These are phyloP conservation scores for Pyrenula massariospora DNA, from an alignment of 495 filamentous ascomycete species.

Conservation along the genomic window DNA sequence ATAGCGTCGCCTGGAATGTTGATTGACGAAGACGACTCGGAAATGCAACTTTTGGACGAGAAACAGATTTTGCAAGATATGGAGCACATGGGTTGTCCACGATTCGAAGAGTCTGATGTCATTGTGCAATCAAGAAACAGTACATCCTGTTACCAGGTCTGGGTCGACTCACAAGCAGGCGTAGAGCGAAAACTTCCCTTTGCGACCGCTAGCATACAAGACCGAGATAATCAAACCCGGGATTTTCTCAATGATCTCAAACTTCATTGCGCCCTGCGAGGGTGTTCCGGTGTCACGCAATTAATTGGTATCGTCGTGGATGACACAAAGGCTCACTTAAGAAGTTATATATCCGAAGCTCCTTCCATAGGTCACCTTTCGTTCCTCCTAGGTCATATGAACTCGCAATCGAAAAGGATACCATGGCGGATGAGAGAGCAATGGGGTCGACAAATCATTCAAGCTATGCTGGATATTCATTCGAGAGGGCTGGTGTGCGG, in stretches of 20 bases:
- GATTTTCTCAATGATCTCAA: not conserved
- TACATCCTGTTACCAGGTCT: not conserved
- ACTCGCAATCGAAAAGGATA: not conserved
- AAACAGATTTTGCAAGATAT: slow-evolving; percentile 1
- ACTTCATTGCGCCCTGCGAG: not conserved
- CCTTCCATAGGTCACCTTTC: not conserved
- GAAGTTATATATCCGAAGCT: not conserved
- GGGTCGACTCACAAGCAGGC: not conserved
- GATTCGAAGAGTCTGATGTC: not conserved
- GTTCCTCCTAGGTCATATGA: not conserved
- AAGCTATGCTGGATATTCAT: not conserved
- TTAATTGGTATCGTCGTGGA: not conserved
- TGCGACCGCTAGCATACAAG: not conserved
- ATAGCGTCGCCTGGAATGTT: not conserved
- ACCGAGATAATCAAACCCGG: not conserved
- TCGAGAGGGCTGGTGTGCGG: not conserved
- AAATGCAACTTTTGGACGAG: not conserved
- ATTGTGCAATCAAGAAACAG: not conserved
- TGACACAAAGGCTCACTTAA: not conserved
- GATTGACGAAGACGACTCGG: not conserved
- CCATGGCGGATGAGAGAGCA: not conserved
- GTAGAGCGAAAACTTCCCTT: not conserved
- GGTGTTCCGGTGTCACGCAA: not conserved
- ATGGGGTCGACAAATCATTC: not conserved
- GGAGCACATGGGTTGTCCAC: not conserved